Evolutionary conservation across 2,329 filamentous ascomycete species (phyloP), one percentile per base, ranked within the genome.

Genomic region (Xylaria sp.): DNA sequence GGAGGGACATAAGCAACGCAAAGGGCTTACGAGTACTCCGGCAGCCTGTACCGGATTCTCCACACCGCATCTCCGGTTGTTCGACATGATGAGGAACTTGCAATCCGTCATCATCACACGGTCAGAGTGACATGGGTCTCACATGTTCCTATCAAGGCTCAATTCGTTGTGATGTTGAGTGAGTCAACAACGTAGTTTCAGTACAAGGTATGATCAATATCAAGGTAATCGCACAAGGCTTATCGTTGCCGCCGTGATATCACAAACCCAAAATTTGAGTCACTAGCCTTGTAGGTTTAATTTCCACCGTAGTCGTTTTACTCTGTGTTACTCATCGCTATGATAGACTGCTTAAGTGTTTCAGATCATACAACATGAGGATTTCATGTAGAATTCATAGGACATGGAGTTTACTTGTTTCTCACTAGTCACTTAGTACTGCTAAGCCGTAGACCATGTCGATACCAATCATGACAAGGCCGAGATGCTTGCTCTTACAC

Each of bases 11-110:
- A 42, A 17, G 7, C 33, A 17, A 17, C 44, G 17, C 33, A 17
- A 11, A 28, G 28, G 56, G 57, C 59, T 60, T 67, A 64, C 60
- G 42, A 44, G 58, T 38, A 46, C 23, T 20, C 59, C 51, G 33
- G 58, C 17, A 49, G 59, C 66, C 36, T 66, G 44, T 13, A 23
- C 26, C 38, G 36, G 57, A 40, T 53, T 38, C 20, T 28, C 49
- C 23, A 61, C 38, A 60, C 38, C 40, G 44, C 57, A 13, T 33
- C 38, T 63, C 49, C 49, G 28, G 33, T 28, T n/a, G 31, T n/a
- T 62, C 46, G 9, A 40, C 23, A 31, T 42, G 23, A 17, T 28
- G 36, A 31, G 3, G 7, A 23, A 57, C 66, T 42, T 49, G 10
- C 59, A 38, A 65, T 40, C 42, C 20, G 17, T 49, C 38, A 40